Conservation (phyloP, 352 stramenopile genomes). For the Globisporangium uncinulatum region DNA sequence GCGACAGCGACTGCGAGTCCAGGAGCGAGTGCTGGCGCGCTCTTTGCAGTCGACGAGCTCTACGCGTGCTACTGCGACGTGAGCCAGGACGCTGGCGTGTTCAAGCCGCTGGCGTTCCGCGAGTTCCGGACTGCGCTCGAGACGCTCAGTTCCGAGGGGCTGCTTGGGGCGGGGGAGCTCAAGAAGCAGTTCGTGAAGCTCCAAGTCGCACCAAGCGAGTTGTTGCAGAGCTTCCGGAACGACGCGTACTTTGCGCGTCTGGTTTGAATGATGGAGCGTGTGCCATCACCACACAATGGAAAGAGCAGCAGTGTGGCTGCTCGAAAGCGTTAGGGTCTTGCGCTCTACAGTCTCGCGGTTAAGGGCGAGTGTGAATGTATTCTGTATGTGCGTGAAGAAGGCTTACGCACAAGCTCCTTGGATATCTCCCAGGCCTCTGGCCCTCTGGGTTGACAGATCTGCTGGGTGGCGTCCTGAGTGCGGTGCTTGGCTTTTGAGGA, state of each 20-base stretch:
- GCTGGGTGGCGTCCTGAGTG: too few relatives aligned
- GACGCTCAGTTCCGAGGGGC: constrained; percentile 57
- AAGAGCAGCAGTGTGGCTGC: background rate
- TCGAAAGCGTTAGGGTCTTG: too few relatives aligned
- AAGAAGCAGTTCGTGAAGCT: constrained; percentile 78
- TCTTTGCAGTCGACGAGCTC: constrained; percentile 54
- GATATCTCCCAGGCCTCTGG: too few relatives aligned
- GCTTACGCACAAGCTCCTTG: too few relatives aligned
- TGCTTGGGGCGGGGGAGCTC: constrained; percentile 48
- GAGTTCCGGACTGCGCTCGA: constrained; percentile 71
- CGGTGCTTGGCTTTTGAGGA: too few relatives aligned
- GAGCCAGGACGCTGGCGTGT: constrained; percentile 59
- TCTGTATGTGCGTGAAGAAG: too few relatives aligned
- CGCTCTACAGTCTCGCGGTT: too few relatives aligned
- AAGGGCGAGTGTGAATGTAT: too few relatives aligned
- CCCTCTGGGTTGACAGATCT: too few relatives aligned
- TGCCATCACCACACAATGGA: too few relatives aligned
- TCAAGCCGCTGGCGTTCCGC: constrained; percentile 45
- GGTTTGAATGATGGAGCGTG: constrained; percentile 23
- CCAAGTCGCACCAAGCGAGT: constrained; percentile 54
- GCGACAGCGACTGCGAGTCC: constrained; percentile 22
- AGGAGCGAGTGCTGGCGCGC: constrained; percentile 12
- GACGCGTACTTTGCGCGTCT: constrained; percentile 73
- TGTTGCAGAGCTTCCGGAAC: constrained; percentile 64
- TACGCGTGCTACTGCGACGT: constrained; percentile 69